Conservation (phyloP, 2,329 filamentous ascomycete species). For the Biscogniauxia sp. region DNA sequence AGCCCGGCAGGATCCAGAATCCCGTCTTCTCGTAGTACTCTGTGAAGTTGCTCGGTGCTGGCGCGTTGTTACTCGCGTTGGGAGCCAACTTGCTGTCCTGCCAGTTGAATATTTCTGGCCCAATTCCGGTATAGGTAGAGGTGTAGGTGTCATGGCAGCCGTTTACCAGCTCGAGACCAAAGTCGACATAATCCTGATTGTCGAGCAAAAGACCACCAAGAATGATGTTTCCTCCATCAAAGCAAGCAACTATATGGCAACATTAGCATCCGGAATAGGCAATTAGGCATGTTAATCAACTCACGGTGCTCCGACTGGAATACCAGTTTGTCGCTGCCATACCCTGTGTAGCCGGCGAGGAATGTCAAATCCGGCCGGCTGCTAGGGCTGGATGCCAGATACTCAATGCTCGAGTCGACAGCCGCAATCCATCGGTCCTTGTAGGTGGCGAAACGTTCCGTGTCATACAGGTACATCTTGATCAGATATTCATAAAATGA, state of each 20-base stretch:
- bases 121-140: conserved; percentile 67
- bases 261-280: not conserved
- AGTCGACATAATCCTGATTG: conserved; percentile 65
- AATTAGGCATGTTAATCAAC: conserved; percentile 17
- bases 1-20: conserved; percentile 66
- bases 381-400: conserved; percentile 67
- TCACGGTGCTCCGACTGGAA: conserved; percentile 51
- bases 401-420: conserved; percentile 70
- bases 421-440: conserved; percentile 73
- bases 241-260: conserved; percentile 65
- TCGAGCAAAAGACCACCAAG: conserved; percentile 71
- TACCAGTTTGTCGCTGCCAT: conserved; percentile 32
- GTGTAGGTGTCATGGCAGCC: conserved; percentile 74
- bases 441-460: conserved; percentile 60
- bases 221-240: conserved; percentile 82
- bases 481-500: conserved; percentile 88
- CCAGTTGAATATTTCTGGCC: conserved; percentile 72
- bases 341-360: conserved; percentile 55
- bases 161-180: conserved; percentile 69
- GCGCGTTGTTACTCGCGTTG: conserved; percentile 39
- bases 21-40: conserved; percentile 65
- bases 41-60: conserved; percentile 43
- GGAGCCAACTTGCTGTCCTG: conserved; percentile 38
- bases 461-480: conserved; percentile 86
- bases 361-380: conserved; percentile 71